Percentiles rank a stretch among this genome's conserved stretches.
phyloP scores from a whole-genome alignment of 2,329 filamentous ascomycete species.

The Diaporthe vexans region DNA sequence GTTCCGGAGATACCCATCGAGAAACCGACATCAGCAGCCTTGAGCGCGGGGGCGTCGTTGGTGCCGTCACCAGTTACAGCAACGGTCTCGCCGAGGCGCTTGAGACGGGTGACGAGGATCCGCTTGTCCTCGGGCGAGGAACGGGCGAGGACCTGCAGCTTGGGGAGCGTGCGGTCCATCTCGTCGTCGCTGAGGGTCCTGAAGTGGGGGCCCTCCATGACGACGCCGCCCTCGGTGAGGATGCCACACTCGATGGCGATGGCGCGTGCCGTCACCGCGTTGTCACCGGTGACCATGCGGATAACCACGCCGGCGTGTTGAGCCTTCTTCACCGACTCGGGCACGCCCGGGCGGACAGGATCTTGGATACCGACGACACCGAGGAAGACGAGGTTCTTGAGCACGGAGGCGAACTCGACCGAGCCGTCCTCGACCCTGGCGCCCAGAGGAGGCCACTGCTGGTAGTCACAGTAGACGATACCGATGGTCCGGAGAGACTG shows the following conservation, averaged over 20 bases:
- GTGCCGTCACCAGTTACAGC: conserved; percentile 77
- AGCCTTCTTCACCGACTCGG: conserved; percentile 72
- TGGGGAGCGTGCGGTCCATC: conserved; percentile 66
- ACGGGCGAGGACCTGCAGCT: conserved; percentile 68
- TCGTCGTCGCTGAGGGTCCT: conserved; percentile 67
- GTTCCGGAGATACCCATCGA: conserved; percentile 78
- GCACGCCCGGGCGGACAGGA: conserved; percentile 73
- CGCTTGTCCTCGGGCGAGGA: conserved; percentile 73
- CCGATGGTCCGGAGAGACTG: conserved; percentile 67
- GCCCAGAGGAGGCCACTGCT: conserved; percentile 75
- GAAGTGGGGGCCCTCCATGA: conserved; percentile 77
- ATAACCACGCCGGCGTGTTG: conserved; percentile 76
- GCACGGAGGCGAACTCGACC: conserved; percentile 67
- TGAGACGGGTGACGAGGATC: conserved; percentile 68
- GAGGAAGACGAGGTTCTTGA: conserved; percentile 77
- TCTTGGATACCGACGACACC: conserved; percentile 79
- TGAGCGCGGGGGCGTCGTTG: conserved; percentile 76
- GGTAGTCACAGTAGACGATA: conserved; percentile 80
- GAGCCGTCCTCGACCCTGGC: conserved; percentile 75
- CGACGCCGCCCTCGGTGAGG: conserved; percentile 67
- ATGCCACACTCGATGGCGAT: conserved; percentile 77
- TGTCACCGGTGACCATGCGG: conserved; percentile 75
- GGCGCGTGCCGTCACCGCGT: conserved; percentile 71
- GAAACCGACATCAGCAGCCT: conserved; percentile 76
- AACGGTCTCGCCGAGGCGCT: conserved; percentile 68